Conservation (phyloP, 78 protist species). For the Dictyostelium firmibasis region DNA sequence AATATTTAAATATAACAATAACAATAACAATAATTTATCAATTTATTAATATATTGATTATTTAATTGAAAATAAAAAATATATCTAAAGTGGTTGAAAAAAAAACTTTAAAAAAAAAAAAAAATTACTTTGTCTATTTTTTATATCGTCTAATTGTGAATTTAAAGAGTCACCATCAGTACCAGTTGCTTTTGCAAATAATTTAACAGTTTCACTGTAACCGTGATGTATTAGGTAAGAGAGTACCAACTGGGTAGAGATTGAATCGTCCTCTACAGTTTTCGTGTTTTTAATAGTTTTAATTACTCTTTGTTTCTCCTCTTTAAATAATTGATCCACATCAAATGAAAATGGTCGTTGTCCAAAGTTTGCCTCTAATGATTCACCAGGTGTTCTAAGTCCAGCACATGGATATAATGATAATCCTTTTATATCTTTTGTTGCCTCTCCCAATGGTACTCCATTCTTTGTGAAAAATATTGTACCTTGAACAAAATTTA, state of each 20-base stretch:
- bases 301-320: conserved; percentile 25
- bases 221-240: conserved; percentile 84
- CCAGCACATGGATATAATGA: conserved; percentile 86
- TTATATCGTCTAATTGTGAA: conserved; percentile 52
- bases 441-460: conserved; percentile 49
- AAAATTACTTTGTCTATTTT: conserved; percentile 52
- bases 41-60: too few species aligned
- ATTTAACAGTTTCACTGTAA: conserved; percentile 73
- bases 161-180: not conserved
- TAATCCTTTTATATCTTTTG: conserved; percentile 27
- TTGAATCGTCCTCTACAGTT: conserved; percentile 26
- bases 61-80: too few species aligned
- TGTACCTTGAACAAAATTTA: conserved; percentile 76
- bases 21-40: too few species aligned
- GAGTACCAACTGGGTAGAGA: conserved; percentile 66
- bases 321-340: conserved; percentile 70
- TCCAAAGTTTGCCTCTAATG: conserved; percentile 89
- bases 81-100: too few species aligned
- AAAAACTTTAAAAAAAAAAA: too few species aligned
- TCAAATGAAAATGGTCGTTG: conserved; percentile 80
- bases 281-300: conserved; percentile 25
- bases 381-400: conserved; percentile 77
- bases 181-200: conserved; percentile 77
- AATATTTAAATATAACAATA: not conserved
- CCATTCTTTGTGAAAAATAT: conserved; percentile 89